Conservation (phyloP, 495 filamentous ascomycete genomes). For the Jackrogersella minutella region DNA sequence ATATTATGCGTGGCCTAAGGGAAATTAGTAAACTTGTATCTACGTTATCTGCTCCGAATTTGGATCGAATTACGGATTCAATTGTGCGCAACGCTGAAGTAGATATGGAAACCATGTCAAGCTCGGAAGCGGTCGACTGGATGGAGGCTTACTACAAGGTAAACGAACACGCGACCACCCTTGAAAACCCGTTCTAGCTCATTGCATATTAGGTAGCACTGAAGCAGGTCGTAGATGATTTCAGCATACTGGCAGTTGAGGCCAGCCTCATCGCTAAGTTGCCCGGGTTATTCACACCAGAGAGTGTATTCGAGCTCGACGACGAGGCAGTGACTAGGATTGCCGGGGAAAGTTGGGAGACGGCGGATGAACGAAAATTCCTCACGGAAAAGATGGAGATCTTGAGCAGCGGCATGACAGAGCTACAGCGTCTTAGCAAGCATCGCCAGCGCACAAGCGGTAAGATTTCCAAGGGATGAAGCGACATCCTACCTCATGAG, state of each 20-base stretch:
- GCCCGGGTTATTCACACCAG: slow-evolving; percentile 45
- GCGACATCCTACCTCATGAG: neutral
- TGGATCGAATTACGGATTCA: slow-evolving; percentile 1
- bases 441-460: slow-evolving; percentile 10
- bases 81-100: slow-evolving; percentile 27
- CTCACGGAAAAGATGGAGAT: slow-evolving; percentile 24
- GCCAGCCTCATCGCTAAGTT: slow-evolving; percentile 55
- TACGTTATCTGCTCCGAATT: too few species aligned
- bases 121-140: slow-evolving; percentile 44
- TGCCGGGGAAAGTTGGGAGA: slow-evolving; percentile 38
- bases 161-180: neutral
- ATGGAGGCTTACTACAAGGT: slow-evolving; percentile 55
- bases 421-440: slow-evolving; percentile 27
- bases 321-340: slow-evolving; percentile 37
- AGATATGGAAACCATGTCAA: slow-evolving; percentile 46
- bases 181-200: neutral
- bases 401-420: slow-evolving; percentile 17
- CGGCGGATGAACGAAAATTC: slow-evolving; percentile 15
- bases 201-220: slow-evolving; percentile 54
- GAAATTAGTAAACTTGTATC: too few species aligned
- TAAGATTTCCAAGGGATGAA: neutral
- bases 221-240: slow-evolving; percentile 59
- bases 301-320: slow-evolving; percentile 38
- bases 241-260: slow-evolving; percentile 60
- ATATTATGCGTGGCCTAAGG: slow-evolving; percentile 22